Evolutionary conservation across 2,329 filamentous ascomycete genomes (phyloP).

Genomic region (Scedosporium dehoogii): DNA sequence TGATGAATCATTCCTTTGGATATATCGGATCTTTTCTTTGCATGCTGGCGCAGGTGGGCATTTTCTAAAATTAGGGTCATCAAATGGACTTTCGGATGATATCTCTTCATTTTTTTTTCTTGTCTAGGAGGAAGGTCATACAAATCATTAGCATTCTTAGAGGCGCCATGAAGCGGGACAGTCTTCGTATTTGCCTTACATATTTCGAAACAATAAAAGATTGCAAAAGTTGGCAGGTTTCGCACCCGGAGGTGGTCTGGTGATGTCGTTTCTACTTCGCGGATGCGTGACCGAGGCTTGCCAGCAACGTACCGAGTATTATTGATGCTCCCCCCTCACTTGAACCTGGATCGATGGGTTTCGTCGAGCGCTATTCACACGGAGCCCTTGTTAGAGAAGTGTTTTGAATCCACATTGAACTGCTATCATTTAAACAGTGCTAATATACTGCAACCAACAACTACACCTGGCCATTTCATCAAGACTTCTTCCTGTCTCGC

Average conservation of each 20-base stretch:
- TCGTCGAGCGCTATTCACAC: neutral
- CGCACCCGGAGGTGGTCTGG: neutral
- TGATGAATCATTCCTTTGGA: neutral
- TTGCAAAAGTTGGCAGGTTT: neutral
- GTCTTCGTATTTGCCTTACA: neutral
- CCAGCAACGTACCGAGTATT: no score
- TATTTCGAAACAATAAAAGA: neutral
- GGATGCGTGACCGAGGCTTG: no score
- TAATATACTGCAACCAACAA: no score
- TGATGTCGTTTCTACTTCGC: neutral
- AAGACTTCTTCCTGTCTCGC: no score
- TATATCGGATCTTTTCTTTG: neutral
- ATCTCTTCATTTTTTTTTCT: neutral
- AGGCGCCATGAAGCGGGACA: neutral
- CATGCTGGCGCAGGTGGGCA: constrained; percentile 3
- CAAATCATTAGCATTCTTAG: constrained; percentile 2
- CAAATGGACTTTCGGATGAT: neutral
- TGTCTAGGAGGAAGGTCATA: neutral
- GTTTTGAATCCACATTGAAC: no score
- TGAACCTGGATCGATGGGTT: neutral
- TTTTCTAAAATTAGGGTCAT: neutral
- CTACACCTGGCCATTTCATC: no score
- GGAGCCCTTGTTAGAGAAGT: neutral
- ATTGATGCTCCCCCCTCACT: neutral
- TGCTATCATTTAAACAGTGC: no score